Base-by-base conservation (phyloP, 225 moss, liverwort and hornwort species). In the Thuidium tamariscinum region DNA sequence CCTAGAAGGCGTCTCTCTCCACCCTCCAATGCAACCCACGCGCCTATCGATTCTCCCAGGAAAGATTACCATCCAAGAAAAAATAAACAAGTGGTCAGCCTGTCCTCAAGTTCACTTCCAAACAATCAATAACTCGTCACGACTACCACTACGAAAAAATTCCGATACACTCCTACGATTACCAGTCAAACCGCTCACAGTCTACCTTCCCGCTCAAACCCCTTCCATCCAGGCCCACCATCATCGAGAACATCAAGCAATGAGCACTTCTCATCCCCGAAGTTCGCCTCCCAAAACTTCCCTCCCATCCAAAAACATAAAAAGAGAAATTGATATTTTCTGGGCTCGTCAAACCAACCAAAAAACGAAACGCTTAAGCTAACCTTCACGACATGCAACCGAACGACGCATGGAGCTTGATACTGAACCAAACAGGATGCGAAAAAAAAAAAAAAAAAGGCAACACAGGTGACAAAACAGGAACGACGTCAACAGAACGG, bases 141-240 rank as follows among this genome's bases (percentile, higher is more conserved):
- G 74, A 63, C 61, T n/a, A 60, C 78, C 46, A 83, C 86, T 37
- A 79, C 68, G 46, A 79, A 46, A 62, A 57, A 85, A 60, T 51
- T 75, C 71, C 59, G 42, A 66, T 49, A 55, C 74, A 59, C 87
- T 82, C 79, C 55, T 74, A 67, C 80, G 60, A 83, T 75, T 42
- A 49, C 84, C 64, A 64, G 69, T 59, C 51, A 59, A 78, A 54
- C 85, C 39, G 63, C 71, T 81, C 88, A 46, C 85, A 72, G 59
- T 54, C 60, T 61, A 79, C 68, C 46, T 49, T 82, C 85, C 80
- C 80, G 67, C 79, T 67, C 89, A 87, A 82, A 87, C 82, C 87
- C 82, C 87, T 80, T 74, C 81, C 83, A 84, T 83, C 87, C 86
- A 86, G 64, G 48, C 84, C 80, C 75, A 74, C 61, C 80, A 74